These are phyloP conservation scores for Cucurbita pepo DNA, from an alignment of 306 rosid genomes.

Conservation along the genomic window DNA sequence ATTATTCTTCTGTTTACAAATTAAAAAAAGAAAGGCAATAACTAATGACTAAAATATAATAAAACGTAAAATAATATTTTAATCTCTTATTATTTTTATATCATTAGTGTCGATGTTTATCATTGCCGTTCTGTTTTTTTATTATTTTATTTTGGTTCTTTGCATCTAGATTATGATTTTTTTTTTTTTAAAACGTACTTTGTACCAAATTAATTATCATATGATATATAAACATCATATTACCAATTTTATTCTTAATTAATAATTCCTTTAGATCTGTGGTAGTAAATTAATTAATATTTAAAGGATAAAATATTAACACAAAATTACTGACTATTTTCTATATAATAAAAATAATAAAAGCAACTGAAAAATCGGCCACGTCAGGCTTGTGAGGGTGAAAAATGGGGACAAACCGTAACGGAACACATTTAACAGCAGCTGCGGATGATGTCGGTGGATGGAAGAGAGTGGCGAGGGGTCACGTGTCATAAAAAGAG, in stretches of 20 bases:
- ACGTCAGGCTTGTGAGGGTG: not conserved
- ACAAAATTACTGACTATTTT: too few relatives aligned
- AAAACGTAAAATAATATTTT: too few relatives aligned
- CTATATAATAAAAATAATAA: too few relatives aligned
- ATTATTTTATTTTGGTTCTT: not conserved
- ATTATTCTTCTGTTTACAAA: too few relatives aligned
- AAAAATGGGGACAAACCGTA: not conserved
- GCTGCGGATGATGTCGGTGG: not conserved
- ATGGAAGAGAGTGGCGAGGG: not conserved
- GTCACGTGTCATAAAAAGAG: not conserved
- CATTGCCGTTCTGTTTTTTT: not conserved
- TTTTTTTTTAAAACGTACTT: not conserved
- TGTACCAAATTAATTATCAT: not conserved
- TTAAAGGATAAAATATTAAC: not conserved
- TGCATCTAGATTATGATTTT: not conserved
- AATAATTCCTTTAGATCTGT: not conserved
- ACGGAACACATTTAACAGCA: not conserved
- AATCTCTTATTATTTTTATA: not conserved
- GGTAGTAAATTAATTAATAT: not conserved
- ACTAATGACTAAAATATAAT: too few relatives aligned
- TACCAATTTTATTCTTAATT: not conserved
- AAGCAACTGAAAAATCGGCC: not conserved
- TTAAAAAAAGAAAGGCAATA: too few relatives aligned
- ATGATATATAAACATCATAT: not conserved
- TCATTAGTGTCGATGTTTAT: not conserved